phyloP scores from a whole-genome alignment of 257 asterid species.

The Solanum stenotomum region DNA sequence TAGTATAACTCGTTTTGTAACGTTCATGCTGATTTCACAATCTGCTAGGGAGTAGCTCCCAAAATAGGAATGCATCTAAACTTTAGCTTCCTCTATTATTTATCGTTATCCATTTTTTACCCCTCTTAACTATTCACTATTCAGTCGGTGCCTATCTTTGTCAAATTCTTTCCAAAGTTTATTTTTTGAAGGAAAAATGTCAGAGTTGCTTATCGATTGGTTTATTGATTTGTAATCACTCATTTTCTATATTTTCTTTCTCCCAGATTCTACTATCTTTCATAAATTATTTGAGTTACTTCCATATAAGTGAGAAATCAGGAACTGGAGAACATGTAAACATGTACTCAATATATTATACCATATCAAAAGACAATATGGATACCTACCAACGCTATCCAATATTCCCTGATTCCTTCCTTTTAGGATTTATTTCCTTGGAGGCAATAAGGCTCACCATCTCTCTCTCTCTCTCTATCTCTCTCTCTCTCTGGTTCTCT shows the following conservation, averaged over 20 bases:
- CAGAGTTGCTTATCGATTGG: not conserved
- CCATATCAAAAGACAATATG: not conserved
- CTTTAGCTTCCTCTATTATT: not conserved
- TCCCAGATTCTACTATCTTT: not conserved
- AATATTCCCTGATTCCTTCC: not conserved
- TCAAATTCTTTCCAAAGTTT: not conserved
- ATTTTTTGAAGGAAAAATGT: not conserved
- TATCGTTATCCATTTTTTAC: not conserved
- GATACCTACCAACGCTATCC: not conserved
- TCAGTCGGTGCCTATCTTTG: not conserved
- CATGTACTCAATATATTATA: not conserved
- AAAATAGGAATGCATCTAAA: not conserved
- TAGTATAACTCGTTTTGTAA: not conserved
- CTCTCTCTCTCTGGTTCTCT: not conserved
- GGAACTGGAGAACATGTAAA: conserved; percentile 12
- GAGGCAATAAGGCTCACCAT: not conserved
- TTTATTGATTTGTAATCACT: not conserved
- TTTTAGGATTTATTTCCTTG: not conserved
- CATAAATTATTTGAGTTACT: not conserved
- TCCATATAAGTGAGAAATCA: not conserved
- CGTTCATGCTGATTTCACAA: not conserved
- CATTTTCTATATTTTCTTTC: not conserved
- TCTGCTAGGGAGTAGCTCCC: not conserved
- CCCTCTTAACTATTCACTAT: not conserved
- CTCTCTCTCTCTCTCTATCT: not conserved